A percentile compares a stretch with the other conserved stretches of the same genome.
phyloP scores from a whole-genome alignment of 1,139 yeast genomes.

The Scheffersomyces illinoinensis region DNA sequence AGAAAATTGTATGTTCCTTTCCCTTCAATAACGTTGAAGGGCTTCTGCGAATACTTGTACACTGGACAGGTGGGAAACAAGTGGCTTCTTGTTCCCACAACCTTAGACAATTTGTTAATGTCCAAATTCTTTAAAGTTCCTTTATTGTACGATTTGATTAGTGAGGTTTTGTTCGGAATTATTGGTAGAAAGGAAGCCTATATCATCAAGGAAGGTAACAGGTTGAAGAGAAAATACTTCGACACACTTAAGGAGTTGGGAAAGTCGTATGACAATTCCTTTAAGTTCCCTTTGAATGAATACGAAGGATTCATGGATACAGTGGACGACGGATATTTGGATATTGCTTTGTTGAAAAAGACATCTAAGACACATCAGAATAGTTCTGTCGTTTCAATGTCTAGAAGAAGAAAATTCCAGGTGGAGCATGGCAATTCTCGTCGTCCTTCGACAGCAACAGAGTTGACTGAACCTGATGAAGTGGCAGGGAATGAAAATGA shows the following conservation, averaged over 20 bases:
- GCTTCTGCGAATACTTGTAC: slow-evolving; percentile 69
- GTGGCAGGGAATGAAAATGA: slow-evolving; percentile 3
- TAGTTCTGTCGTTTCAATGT: slow-evolving; percentile 11
- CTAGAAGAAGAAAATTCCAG: slow-evolving; percentile 16
- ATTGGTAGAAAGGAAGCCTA: slow-evolving; percentile 64
- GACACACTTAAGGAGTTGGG: slow-evolving; percentile 19
- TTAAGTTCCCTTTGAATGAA: slow-evolving; percentile 44
- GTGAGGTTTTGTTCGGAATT: slow-evolving; percentile 68
- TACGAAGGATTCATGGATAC: slow-evolving; percentile 48
- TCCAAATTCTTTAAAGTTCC: slow-evolving; percentile 69
- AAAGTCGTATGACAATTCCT: slow-evolving; percentile 18
- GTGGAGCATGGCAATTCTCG: slow-evolving; percentile 2
- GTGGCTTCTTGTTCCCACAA: slow-evolving; percentile 68
- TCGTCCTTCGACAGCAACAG: background rate
- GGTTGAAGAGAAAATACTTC: slow-evolving; percentile 31
- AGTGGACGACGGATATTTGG: slow-evolving; percentile 65
- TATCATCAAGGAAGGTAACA: slow-evolving; percentile 43
- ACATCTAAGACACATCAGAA: slow-evolving; percentile 28
- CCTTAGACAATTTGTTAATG: slow-evolving; percentile 61
- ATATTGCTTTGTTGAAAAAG: slow-evolving; percentile 53
- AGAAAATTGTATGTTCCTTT: slow-evolving; percentile 69
- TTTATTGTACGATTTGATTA: slow-evolving; percentile 62
- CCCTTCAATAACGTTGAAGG: slow-evolving; percentile 58
- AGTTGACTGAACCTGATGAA: slow-evolving; percentile 1
- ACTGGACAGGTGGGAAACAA: slow-evolving; percentile 78